Conservation (phyloP, 2,329 filamentous ascomycete species). For the Arachnopeziza araneosa region DNA sequence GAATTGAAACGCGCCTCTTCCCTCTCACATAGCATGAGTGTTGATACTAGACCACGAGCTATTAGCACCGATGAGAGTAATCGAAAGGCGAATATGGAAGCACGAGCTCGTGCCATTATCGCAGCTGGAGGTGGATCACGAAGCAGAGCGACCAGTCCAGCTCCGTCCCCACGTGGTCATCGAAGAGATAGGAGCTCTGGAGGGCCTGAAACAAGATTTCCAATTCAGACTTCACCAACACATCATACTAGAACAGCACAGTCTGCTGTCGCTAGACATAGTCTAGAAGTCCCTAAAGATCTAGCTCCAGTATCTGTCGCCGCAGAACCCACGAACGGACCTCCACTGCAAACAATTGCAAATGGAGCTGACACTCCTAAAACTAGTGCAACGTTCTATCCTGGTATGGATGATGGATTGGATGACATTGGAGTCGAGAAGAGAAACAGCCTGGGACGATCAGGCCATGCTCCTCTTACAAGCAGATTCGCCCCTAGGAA, state of each 20-base stretch:
- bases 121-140: constrained; percentile 47
- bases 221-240: constrained; percentile 64
- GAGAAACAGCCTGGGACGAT: constrained; percentile 58
- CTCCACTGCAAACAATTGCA: constrained; percentile 20
- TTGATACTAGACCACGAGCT: constrained; percentile 64
- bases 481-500: constrained; percentile 39
- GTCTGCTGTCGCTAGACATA: constrained; percentile 45
- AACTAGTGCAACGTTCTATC: constrained; percentile 29
- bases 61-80: constrained; percentile 96
- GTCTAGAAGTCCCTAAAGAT: constrained; percentile 68
- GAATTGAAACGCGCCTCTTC: constrained; percentile 88
- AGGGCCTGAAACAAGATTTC: constrained; percentile 74
- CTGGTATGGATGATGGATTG: constrained; percentile 23
- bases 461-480: constrained; percentile 41
- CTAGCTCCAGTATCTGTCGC: constrained; percentile 12
- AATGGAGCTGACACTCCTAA: constrained; percentile 16
- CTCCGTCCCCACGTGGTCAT: constrained; percentile 55
- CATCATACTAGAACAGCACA: constrained; percentile 33
- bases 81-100: constrained; percentile 88
- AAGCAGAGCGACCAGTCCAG: constrained; percentile 70
- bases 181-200: constrained; percentile 75
- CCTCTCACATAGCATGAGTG: constrained; percentile 58
- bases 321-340: constrained; percentile 16
- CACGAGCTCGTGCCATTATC: constrained; percentile 77
- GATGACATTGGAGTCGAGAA: constrained; percentile 43